Percentiles rank a stretch among this genome's conserved stretches.
These are phyloP conservation scores for Trametes gibbosa DNA, from an alignment of 768 basidiomycete species.

Conservation along the genomic window DNA sequence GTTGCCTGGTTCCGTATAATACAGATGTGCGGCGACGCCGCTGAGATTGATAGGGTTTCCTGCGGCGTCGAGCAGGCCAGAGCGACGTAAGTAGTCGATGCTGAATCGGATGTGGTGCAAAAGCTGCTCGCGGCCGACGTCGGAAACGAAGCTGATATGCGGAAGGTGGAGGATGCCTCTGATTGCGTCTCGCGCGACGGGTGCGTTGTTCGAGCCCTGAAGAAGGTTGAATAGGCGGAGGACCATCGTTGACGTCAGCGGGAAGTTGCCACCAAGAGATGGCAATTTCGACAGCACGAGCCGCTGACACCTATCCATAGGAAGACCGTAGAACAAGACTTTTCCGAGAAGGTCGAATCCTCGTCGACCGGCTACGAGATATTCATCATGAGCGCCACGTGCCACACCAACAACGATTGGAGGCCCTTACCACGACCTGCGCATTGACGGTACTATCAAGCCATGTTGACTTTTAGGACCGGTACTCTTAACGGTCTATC, in stretches of 20 bases:
- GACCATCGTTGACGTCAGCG: constrained; percentile 61
- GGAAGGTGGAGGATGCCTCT: constrained; percentile 54
- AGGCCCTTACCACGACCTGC: constrained; percentile 47
- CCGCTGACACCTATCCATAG: constrained; percentile 61
- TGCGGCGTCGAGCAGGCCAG: constrained; percentile 47
- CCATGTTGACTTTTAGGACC: neutral
- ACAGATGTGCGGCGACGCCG: constrained; percentile 51
- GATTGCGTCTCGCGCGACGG: constrained; percentile 47
- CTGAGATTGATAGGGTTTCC: constrained; percentile 61
- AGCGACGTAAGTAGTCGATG: constrained; percentile 66
- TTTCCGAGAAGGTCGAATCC: constrained; percentile 69
- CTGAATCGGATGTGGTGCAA: constrained; percentile 67
- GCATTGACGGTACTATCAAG: constrained; percentile 63
- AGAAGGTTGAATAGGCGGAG: constrained; percentile 66
- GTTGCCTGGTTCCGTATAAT: constrained; percentile 70
- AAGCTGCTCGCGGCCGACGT: constrained; percentile 53
- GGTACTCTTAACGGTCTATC: neutral
- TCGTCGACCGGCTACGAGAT: constrained; percentile 55
- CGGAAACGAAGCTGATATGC: constrained; percentile 55
- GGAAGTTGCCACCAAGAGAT: constrained; percentile 60
- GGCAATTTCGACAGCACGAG: constrained; percentile 63
- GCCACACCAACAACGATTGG: neutral
- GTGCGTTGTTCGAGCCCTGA: constrained; percentile 53
- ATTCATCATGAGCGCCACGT: neutral
- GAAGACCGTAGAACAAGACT: constrained; percentile 69